phyloP scores from a whole-genome alignment of 2,329 filamentous ascomycete species.

The Trichophyton equinum region DNA sequence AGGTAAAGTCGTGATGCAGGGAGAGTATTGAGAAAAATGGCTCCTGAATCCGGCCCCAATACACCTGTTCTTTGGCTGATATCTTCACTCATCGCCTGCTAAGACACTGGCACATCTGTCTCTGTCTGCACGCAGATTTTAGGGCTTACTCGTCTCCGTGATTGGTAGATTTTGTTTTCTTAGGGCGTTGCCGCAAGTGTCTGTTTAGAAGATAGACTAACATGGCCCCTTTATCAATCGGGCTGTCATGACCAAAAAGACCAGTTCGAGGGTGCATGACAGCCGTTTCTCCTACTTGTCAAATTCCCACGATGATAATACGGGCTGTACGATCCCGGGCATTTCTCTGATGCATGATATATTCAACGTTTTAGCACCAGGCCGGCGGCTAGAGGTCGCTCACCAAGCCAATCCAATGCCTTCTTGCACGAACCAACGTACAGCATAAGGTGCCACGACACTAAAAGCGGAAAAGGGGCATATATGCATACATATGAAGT shows the following conservation, averaged over 20 bases:
- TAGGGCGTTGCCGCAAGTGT: not conserved
- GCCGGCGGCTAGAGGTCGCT: not conserved
- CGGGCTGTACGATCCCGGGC: not conserved
- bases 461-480: not conserved
- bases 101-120: not conserved
- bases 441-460: not conserved
- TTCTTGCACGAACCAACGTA: not conserved
- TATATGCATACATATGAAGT: not conserved
- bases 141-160: not conserved
- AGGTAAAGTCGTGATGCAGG: not conserved
- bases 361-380: not conserved
- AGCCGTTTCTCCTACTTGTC: not conserved
- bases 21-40: not conserved
- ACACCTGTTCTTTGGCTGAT: not conserved
- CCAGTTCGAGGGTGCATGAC: not conserved
- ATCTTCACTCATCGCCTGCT: not conserved
- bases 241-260: not conserved
- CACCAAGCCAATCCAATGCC: not conserved
- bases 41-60: not conserved
- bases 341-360: not conserved
- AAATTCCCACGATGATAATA: not conserved
- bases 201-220: not conserved
- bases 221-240: not conserved
- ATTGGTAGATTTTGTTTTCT: no score
- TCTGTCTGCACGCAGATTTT: not conserved